These are phyloP conservation scores for Articulospora tetracladia DNA, from an alignment of 495 filamentous ascomycete genomes.

Conservation along the genomic window DNA sequence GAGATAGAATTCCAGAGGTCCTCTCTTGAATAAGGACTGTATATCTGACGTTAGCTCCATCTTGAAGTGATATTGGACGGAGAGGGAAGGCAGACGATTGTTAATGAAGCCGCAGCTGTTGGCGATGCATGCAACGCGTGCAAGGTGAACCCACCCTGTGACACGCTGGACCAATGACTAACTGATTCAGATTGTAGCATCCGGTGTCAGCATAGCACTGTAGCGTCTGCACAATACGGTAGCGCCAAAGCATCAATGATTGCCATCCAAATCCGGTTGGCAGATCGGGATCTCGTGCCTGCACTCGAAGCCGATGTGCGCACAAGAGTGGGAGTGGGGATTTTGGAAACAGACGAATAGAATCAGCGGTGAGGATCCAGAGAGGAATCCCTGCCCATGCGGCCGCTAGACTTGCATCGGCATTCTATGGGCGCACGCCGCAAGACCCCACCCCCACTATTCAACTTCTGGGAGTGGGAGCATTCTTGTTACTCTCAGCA, in stretches of 20 bases:
- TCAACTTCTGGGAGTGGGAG: no score
- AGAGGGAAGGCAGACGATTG: neutral
- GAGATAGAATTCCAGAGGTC: slow-evolving; percentile 10
- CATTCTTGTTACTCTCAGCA: no score
- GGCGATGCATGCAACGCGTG: neutral
- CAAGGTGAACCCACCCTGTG: neutral
- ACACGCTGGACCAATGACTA: neutral
- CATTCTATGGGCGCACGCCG: neutral
- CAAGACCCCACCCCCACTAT: neutral
- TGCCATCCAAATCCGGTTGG: neutral
- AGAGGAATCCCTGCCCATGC: neutral
- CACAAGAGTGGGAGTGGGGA: slow-evolving; percentile 8
- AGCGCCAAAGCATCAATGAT: neutral
- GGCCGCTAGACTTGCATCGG: neutral
- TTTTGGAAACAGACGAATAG: no score
- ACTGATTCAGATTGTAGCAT: neutral
- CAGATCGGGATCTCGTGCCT: no score
- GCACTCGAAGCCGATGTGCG: neutral
- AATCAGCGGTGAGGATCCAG: neutral
- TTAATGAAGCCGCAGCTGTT: neutral
- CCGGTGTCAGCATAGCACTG: neutral
- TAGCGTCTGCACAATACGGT: neutral
- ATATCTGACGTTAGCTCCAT: slow-evolving; percentile 13
- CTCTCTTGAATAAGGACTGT: slow-evolving; percentile 4
- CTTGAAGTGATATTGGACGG: neutral